A percentile compares a stretch with the other conserved stretches of the same genome.
Conservation (phyloP, 495 filamentous ascomycete species). For the Penicillium desertorum region DNA sequence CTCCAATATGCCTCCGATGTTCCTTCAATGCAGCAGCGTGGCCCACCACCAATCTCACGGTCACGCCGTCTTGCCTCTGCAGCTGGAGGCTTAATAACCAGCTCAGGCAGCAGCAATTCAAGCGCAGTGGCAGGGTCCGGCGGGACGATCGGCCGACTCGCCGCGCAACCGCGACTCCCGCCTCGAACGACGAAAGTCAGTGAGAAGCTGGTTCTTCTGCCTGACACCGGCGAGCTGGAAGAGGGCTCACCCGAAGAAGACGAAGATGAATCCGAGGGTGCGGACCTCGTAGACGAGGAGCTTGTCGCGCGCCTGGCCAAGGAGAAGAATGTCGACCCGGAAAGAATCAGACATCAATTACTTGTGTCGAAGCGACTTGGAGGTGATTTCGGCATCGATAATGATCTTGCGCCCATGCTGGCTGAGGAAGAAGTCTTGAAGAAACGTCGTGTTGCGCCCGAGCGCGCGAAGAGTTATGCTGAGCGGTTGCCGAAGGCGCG, state of each 20-base stretch:
- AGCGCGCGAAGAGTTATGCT: conserved; percentile 87
- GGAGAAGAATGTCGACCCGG: conserved; percentile 42
- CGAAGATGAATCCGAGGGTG: conserved; percentile 26
- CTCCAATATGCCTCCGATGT: conserved; percentile 93
- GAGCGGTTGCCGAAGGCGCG: conserved; percentile 89
- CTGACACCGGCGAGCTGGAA: conserved; percentile 63
- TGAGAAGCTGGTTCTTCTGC: conserved; percentile 93
- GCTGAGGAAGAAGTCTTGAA: conserved; percentile 75
- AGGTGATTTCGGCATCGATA: conserved; percentile 55
- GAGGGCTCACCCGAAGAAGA: conserved; percentile 23
- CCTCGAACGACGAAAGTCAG: conserved; percentile 87
- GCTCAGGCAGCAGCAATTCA: conserved; percentile 20
- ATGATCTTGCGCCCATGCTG: conserved; percentile 67
- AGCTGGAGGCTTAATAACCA: conserved; percentile 34
- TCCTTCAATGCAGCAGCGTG: conserved; percentile 87
- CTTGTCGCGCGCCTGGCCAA: conserved; percentile 40
- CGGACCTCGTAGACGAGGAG: conserved; percentile 53
- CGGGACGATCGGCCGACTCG: conserved; percentile 39
- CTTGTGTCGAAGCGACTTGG: conserved; percentile 41
- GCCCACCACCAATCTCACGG: conserved; percentile 60
- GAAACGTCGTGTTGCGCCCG: conserved; percentile 55
- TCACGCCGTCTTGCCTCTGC: conserved; percentile 47
- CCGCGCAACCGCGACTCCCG: conserved; percentile 73
- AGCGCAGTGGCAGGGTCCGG: conserved; percentile 18
- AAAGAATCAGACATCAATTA: conserved; percentile 37